A percentile compares a stretch with the other conserved stretches of the same genome.
These are phyloP conservation scores for Tylopilus sp. DNA, from an alignment of 768 basidiomycete species.

Conservation along the genomic window DNA sequence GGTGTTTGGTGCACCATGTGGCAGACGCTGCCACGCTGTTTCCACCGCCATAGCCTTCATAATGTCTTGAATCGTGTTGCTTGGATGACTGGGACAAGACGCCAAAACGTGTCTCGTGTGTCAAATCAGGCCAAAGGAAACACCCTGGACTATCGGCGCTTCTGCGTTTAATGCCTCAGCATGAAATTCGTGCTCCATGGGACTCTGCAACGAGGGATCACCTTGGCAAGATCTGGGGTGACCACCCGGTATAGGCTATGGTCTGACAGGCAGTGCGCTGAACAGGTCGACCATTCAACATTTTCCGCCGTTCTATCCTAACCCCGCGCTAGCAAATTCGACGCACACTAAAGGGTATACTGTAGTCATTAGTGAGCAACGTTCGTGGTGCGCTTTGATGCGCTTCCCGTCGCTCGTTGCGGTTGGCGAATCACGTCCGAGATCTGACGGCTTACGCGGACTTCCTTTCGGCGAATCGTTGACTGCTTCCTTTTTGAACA, in stretches of 20 bases:
- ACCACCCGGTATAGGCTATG: not conserved
- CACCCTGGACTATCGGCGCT: no score
- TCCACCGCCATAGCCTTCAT: slow-evolving; percentile 4
- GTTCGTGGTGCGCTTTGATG: no score
- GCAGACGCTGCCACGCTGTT: not conserved
- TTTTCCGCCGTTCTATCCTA: not conserved
- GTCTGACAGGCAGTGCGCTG: not conserved
- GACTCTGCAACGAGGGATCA: not conserved
- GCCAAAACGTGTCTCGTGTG: not conserved
- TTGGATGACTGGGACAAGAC: not conserved
- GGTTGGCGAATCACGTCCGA: no score
- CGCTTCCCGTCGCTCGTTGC: no score
- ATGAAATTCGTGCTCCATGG: not conserved
- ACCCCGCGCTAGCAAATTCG: not conserved
- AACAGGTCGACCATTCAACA: not conserved
- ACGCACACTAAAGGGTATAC: not conserved
- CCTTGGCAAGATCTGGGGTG: not conserved
- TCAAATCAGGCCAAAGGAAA: not conserved
- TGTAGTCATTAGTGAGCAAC: not conserved
- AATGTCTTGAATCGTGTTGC: not conserved
- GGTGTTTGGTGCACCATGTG: not conserved
- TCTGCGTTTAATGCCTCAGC: no score
- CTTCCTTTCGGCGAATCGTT: no score
- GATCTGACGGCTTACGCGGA: no score
- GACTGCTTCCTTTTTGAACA: not conserved